These are phyloP conservation scores for Diplodia sapinea DNA, from an alignment of 2,329 filamentous ascomycete genomes.

Conservation along the genomic window DNA sequence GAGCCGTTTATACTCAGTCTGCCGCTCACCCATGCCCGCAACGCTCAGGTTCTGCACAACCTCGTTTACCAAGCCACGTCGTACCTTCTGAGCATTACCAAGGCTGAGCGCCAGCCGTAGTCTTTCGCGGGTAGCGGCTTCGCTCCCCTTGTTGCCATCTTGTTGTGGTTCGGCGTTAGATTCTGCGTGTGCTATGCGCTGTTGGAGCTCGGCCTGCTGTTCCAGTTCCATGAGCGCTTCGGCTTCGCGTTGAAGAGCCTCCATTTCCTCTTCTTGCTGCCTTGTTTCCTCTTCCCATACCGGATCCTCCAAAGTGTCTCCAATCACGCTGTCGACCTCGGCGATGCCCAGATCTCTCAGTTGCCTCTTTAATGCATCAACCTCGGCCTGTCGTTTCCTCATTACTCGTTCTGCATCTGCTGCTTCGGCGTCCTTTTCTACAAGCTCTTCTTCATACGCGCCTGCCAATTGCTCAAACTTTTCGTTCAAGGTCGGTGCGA, in stretches of 20 bases:
- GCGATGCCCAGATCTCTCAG: slow-evolving; percentile 54
- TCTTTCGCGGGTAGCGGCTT: slow-evolving; percentile 50
- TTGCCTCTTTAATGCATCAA: slow-evolving; percentile 65
- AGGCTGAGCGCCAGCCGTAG: slow-evolving; percentile 65
- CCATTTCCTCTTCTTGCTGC: slow-evolving; percentile 47
- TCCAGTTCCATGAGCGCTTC: slow-evolving; percentile 53
- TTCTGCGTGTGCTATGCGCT: slow-evolving; percentile 36
- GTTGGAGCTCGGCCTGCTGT: slow-evolving; percentile 48
- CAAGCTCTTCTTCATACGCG: slow-evolving; percentile 74
- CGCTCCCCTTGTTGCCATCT: slow-evolving; percentile 22
- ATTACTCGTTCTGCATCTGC: slow-evolving; percentile 55
- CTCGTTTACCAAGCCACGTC: slow-evolving; percentile 67
- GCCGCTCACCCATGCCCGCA: slow-evolving; percentile 74
- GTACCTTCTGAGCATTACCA: slow-evolving; percentile 62
- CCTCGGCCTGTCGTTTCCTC: slow-evolving; percentile 69
- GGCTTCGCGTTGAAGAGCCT: slow-evolving; percentile 47
- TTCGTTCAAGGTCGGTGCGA: slow-evolving; percentile 61
- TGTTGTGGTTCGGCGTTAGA: background rate
- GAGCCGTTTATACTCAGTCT: slow-evolving; percentile 73
- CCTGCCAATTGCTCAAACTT: slow-evolving; percentile 52
- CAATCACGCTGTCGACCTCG: slow-evolving; percentile 53
- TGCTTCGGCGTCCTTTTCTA: slow-evolving; percentile 68
- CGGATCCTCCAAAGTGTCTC: slow-evolving; percentile 52
- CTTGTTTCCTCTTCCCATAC: slow-evolving; percentile 47
- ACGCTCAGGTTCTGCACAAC: slow-evolving; percentile 72